Evolutionary conservation across 1,284 basidiomycete species (phyloP), one percentile per base, ranked within the genome.

Genomic region (Malassezia arunalokei): DNA sequence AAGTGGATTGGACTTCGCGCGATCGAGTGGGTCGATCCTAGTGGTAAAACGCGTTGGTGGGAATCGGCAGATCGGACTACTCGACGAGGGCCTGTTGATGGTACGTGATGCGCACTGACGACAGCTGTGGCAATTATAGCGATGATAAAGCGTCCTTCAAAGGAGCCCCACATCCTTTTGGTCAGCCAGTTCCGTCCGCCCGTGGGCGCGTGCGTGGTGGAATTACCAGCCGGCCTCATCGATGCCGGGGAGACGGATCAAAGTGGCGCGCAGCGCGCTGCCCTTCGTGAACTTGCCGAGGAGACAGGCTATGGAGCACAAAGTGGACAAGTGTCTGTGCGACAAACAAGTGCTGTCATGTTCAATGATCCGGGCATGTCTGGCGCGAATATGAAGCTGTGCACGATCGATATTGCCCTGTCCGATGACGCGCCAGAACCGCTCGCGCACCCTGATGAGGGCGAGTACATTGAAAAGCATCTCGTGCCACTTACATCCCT

Each of bases 191-290:
- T 63, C 39, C 47, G 68, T 9, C 61, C 65, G 5, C 66, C 64
- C 8, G 62, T 65, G 0, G 65, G 60, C 7, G 42, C 55, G 27
- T 58, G 56, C 32, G 66, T 70, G 11, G 61, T 73, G 41, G 71
- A 73, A 58, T 57, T 73, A 50, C 71, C 71, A 1, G 71, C 71
- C 1, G 71, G 71, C 3, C 57, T 73, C 9, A 57, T 73, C 27
- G 71, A 73, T 39, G 62, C 57, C 1, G 63, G 66, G 6, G 71
- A 73, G 40, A 64, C 64, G 20, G 65, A 62, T 3, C 57, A 66
- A 14, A 58, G 65, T 17, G 66, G 67, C 7, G 62, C 66, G 20
- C 57, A 57, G 40, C 27, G 59, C n/a, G 71, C 70, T 3, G 71
- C 64, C 0, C 52, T 68, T 33, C 51, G 68, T 11, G 67, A 72